These are phyloP conservation scores for Rhazya stricta DNA, from an alignment of 257 asterid species.

Conservation along the genomic window DNA sequence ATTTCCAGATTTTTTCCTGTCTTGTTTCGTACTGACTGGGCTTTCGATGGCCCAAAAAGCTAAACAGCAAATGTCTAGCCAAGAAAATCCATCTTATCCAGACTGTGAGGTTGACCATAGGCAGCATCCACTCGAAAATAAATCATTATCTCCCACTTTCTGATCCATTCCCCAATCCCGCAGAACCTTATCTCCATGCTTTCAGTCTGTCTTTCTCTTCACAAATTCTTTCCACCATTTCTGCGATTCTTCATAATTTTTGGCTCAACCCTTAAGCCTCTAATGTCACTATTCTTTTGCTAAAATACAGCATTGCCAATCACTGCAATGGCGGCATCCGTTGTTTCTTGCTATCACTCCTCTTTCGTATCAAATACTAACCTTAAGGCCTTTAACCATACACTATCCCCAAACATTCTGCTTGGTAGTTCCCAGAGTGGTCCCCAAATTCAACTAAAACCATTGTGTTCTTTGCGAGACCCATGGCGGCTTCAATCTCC, in stretches of 20 bases:
- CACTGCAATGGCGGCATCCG: conserved; percentile 57
- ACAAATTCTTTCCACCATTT: not conserved
- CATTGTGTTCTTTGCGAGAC: conserved; percentile 37
- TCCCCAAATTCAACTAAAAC: conserved; percentile 23
- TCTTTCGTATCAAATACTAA: conserved; percentile 32
- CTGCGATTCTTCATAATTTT: not conserved
- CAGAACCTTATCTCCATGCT: conserved; percentile 41
- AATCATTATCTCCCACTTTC: conserved; percentile 17
- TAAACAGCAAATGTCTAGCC: not conserved
- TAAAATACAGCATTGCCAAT: conserved; percentile 3
- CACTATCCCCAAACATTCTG: conserved; percentile 23
- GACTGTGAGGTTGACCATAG: conserved; percentile 52
- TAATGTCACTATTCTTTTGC: conserved; percentile 33
- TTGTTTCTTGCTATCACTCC: conserved; percentile 48
- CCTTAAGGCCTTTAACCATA: conserved; percentile 25
- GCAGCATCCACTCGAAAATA: conserved; percentile 11
- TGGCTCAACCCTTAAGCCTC: conserved; percentile 11
- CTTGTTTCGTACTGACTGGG: no score
- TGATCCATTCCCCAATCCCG: conserved; percentile 12
- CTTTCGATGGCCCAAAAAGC: not conserved
- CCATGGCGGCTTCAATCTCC: conserved; percentile 29
- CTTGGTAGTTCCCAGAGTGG: conserved; percentile 5
- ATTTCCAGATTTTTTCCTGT: no score
- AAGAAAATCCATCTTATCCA: conserved; percentile 42
- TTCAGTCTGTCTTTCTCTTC: conserved; percentile 4